Base-by-base conservation (phyloP, 2,329 filamentous ascomycete genomes). In the Hortaea sp. region DNA sequence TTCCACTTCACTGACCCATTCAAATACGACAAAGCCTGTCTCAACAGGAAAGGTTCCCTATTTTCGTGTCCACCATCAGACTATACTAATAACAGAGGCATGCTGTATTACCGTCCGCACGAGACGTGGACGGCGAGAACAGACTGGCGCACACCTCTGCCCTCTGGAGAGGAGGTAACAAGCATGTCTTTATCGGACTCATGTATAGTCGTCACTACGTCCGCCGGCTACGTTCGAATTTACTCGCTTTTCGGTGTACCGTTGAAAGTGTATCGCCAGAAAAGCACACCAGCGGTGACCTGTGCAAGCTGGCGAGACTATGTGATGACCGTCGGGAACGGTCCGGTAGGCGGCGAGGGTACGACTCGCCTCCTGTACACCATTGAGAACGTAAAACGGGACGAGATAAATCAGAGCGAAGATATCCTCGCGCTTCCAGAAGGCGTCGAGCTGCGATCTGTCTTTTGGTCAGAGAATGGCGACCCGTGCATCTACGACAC, bases 1-100 rank as follows among this genome's bases (percentile, higher is more conserved):
- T 95, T 95, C 59, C 92, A 97, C 69, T 97, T 98, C 64, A 97
- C 89, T 9, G 92, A 98, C 63, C 90, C 88, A 1, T 95, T 88
- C 62, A 75, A 88, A 4, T 97, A 97, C 66, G 92, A 98, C 68
- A 95, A 95, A 66, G 90, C 92, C 13, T 97, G 90, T 59, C 73
- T 98, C 5, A 74, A 86, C 56, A 85, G 94, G 48, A 82, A 86
- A 46, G 90, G 92, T 11, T 77, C 88, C 0, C 74, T 95, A 0
- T 95, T 95, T 62, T 85, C 88, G 1, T 90, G 85, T 49, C 85
- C 82, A 20, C 80, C 87, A 1, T 66, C 67, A 6, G 76, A 79
- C 30, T 72, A 70, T 6, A 46, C 40, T 5, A 13, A 45, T 5
- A 78, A 81, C 48, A 81, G 85, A 2, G 86, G 90, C 4, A 83